These are phyloP conservation scores for Colletotrichum godetiae DNA, from an alignment of 2,329 filamentous ascomycete genomes.

Conservation along the genomic window DNA sequence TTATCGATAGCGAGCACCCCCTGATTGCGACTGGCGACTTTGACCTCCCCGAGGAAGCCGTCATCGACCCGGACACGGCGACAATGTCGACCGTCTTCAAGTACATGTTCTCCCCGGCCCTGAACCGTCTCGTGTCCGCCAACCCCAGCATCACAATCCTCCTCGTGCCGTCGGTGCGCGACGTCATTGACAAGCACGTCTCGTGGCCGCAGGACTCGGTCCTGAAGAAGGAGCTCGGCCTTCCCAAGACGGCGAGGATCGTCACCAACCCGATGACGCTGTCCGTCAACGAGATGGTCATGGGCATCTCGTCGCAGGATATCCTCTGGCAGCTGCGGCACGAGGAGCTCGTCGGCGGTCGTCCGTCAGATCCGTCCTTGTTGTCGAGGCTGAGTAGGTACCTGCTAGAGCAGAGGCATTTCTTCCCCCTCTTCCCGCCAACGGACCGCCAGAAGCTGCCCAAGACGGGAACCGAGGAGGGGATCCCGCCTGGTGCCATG, in stretches of 20 bases:
- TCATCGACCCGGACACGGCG: constrained; percentile 79
- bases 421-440: constrained; percentile 89
- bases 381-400: constrained; percentile 80
- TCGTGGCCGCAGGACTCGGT: constrained; percentile 81
- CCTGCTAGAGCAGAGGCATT: constrained; percentile 90
- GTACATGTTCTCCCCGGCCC: constrained; percentile 78
- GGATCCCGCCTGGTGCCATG: constrained; percentile 77
- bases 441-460: constrained; percentile 75
- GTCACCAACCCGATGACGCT: constrained; percentile 93
- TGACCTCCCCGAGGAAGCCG: constrained; percentile 75
- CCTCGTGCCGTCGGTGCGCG: constrained; percentile 84
- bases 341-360: constrained; percentile 75
- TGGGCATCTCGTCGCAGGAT: constrained; percentile 88
- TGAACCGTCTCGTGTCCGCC: constrained; percentile 76
- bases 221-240: constrained; percentile 75
- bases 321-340: constrained; percentile 83
- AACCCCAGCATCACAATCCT: constrained; percentile 85
- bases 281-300: constrained; percentile 85
- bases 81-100: constrained; percentile 88
- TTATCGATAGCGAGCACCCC: constrained; percentile 92
- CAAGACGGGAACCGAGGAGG: constrained; percentile 70
- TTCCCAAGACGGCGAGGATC: constrained; percentile 81
- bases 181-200: constrained; percentile 84
- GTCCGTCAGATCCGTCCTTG: constrained; percentile 67
- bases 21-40: constrained; percentile 85